A percentile compares a stretch with the other conserved stretches of the same genome.
phyloP scores from a whole-genome alignment of 345 rosid genomes.

The Ailanthus altissimus region DNA sequence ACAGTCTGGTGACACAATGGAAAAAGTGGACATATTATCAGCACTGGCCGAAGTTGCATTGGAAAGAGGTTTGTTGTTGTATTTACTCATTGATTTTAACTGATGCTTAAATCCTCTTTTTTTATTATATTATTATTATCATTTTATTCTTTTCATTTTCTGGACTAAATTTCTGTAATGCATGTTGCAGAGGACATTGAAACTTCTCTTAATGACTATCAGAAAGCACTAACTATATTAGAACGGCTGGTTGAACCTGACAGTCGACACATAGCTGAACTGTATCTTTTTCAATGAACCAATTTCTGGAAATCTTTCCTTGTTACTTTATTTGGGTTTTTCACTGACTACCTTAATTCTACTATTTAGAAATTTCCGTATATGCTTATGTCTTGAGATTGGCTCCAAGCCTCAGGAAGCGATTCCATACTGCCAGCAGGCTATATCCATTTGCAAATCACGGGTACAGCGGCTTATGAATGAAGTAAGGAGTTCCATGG shows the following conservation, averaged over 20 bases:
- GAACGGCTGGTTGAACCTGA: constrained; percentile 87
- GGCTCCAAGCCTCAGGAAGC: constrained; percentile 83
- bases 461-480: constrained; percentile 55
- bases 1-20: constrained; percentile 59
- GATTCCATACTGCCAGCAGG: constrained; percentile 74
- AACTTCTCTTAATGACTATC: constrained; percentile 84
- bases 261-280: constrained; percentile 76
- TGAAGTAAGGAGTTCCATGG: constrained; percentile 56
- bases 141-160: background rate
- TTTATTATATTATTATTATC: background rate
- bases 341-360: constrained; percentile 45
- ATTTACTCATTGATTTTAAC: constrained; percentile 3
- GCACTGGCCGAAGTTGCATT: constrained; percentile 80
- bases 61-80: constrained; percentile 72
- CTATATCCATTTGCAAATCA: constrained; percentile 72
- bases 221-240: constrained; percentile 66
- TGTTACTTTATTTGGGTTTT: background rate
- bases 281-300: constrained; percentile 65
- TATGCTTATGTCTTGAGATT: constrained; percentile 83
- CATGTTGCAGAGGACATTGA: constrained; percentile 78
- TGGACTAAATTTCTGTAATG: constrained; percentile 6
- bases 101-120: background rate
- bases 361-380: constrained; percentile 71
- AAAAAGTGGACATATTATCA: constrained; percentile 82
- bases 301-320: background rate